Evolutionary conservation across 495 filamentous ascomycete species (phyloP).

Genomic region (Talaromyces trachyspermus): DNA sequence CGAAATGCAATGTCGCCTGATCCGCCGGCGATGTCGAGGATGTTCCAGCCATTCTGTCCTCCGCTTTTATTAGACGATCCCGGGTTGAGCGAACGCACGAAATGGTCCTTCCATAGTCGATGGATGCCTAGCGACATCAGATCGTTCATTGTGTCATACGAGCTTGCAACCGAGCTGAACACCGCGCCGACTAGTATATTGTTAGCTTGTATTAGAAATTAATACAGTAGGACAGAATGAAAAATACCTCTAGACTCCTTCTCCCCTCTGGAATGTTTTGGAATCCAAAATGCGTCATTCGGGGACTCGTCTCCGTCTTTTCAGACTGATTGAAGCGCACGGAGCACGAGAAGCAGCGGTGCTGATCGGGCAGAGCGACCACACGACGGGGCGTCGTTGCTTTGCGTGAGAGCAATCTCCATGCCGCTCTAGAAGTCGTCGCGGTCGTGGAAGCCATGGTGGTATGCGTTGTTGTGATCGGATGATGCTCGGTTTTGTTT

Average conservation of each 20-base stretch:
- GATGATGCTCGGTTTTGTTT: not conserved
- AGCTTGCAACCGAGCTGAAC: constrained; percentile 91
- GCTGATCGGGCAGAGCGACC: constrained; percentile 23
- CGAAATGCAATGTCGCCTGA: constrained; percentile 98
- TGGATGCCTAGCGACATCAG: constrained; percentile 97
- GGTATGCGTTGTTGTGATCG: not conserved
- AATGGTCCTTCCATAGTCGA: constrained; percentile 97
- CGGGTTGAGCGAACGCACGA: constrained; percentile 86
- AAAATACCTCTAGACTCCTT: constrained; percentile 72
- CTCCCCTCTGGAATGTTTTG: constrained; percentile 72
- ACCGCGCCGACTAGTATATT: constrained; percentile 63
- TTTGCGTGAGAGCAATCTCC: constrained; percentile 28
- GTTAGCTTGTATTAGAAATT: constrained; percentile 2
- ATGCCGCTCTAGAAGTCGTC: constrained; percentile 20
- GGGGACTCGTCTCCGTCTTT: constrained; percentile 39
- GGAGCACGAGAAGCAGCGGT: constrained; percentile 51
- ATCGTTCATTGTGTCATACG: constrained; percentile 96
- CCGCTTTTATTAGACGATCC: constrained; percentile 39
- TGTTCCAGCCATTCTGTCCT: constrained; percentile 52
- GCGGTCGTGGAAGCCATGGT: constrained; percentile 5
- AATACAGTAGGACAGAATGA: too few species aligned
- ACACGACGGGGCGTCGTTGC: constrained; percentile 19
- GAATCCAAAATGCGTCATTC: constrained; percentile 91
- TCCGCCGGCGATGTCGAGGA: constrained; percentile 95
- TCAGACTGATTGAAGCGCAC: constrained; percentile 33